Evolutionary conservation across 2,329 filamentous ascomycete genomes (phyloP).

Genomic region (Eutypella sp.): DNA sequence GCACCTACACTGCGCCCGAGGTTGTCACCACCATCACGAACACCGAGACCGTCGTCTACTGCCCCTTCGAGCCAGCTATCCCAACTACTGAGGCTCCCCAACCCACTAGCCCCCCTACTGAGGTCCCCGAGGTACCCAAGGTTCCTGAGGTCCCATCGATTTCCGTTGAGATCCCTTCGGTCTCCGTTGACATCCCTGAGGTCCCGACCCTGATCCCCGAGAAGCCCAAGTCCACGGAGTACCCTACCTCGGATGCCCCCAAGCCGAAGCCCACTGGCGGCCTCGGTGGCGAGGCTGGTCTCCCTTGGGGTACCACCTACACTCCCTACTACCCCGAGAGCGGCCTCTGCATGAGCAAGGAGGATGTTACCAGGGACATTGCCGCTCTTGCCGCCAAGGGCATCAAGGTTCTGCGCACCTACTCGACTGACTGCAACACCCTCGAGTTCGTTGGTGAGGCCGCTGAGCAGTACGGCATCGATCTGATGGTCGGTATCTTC

Average conservation of each 20-base stretch:
- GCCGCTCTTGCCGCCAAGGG: slow-evolving; percentile 57
- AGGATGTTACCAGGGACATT: slow-evolving; percentile 57
- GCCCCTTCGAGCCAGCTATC: slow-evolving; percentile 49
- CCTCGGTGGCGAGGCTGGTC: slow-evolving; percentile 33
- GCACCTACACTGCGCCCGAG: slow-evolving; percentile 67
- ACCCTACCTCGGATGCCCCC: slow-evolving; percentile 14
- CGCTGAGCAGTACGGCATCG: slow-evolving; percentile 60
- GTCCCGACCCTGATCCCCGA: slow-evolving; percentile 11
- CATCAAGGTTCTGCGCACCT: slow-evolving; percentile 72
- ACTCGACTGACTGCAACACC: slow-evolving; percentile 86
- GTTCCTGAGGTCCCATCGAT: too few species aligned
- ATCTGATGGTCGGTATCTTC: slow-evolving; percentile 84
- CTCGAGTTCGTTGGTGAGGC: slow-evolving; percentile 71
- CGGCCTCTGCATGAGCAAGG: slow-evolving; percentile 59
- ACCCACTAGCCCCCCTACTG: slow-evolving; percentile 11
- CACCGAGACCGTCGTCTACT: slow-evolving; percentile 64
- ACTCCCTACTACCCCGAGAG: slow-evolving; percentile 60
- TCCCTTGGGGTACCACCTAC: slow-evolving; percentile 74
- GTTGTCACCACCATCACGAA: slow-evolving; percentile 63
- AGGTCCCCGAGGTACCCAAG: too few species aligned
- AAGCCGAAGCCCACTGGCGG: slow-evolving; percentile 22
- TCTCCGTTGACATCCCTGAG: too few species aligned
- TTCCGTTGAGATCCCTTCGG: too few species aligned
- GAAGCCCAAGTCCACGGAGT: slow-evolving; percentile 11
- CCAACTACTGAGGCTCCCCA: slow-evolving; percentile 15